Base-by-base conservation (phyloP, 1,284 basidiomycete genomes). In the Cutaneotrichosporon mucoides region DNA sequence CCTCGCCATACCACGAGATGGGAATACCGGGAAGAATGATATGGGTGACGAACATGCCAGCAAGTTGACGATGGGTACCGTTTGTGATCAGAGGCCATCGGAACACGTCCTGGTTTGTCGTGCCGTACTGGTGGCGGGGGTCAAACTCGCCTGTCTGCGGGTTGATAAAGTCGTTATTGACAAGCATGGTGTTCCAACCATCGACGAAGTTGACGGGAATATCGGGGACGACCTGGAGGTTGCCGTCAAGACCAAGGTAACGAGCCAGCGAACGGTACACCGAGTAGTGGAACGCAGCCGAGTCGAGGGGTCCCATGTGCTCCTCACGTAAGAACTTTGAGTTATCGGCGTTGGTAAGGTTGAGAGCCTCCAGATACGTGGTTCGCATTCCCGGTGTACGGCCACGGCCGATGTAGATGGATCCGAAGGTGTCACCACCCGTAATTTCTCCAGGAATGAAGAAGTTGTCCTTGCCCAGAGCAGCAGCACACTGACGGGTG, bases 221-320 rank as follows among this genome's bases (percentile, higher is more conserved):
- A 71, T 95, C 92, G 76, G 88, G 92, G 6, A 88, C 90, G 52
- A 90, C 92, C 64, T 88, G 84, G 37, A 94, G 80, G 75, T 93
- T 92, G 69, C 92, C 92, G 69, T 95, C 92, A 89, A 94, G 90
- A 59, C 91, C 90, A 44, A 94, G 82, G 80, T 92, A 91, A 53
- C 91, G 87, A 36, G 85, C 80, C 49, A 94, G 79, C 3, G 86
- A 80, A 63, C 92, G 92, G 73, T 95, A 94, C 55, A 88, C 86
- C 44, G 92, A 94, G 77, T 94, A 94, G 75, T 94, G 92, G 81
- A 94, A 94, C 0, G 90, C 90, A 44, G 86, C 85, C 40, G 82
- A 81, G 70, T 95, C 92, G 41, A 95, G 81, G 37, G 80, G 87
- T 60, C 84, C 84, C 16, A 82, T 68, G 9, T 81, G 80, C 8